phyloP scores from a whole-genome alignment of 495 filamentous ascomycete genomes.

The Gamarada debralockiae region DNA sequence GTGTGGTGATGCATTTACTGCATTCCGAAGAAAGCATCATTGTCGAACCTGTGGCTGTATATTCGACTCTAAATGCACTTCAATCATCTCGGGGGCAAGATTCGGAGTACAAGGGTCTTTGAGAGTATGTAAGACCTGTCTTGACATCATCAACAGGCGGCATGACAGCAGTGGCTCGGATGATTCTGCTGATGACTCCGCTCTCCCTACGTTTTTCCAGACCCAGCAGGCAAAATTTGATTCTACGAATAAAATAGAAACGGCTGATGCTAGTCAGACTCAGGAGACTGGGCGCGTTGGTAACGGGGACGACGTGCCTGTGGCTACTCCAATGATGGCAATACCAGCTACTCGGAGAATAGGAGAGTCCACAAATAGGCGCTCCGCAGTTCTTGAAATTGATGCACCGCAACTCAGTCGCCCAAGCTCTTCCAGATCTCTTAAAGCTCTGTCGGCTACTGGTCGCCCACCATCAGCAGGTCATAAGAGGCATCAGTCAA shows the following conservation, averaged over 20 bases:
- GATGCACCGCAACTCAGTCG: slow-evolving; percentile 69
- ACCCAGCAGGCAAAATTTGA: slow-evolving; percentile 45
- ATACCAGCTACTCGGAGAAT: slow-evolving; percentile 83
- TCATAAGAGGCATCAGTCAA: slow-evolving; percentile 82
- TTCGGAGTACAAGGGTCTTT: slow-evolving; percentile 87
- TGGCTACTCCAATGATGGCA: slow-evolving; percentile 69
- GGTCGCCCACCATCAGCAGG: slow-evolving; percentile 68
- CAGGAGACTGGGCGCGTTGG: background rate
- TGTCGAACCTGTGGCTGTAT: slow-evolving; percentile 94
- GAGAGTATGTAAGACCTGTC: slow-evolving; percentile 92
- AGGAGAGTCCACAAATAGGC: slow-evolving; percentile 73
- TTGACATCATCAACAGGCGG: slow-evolving; percentile 83
- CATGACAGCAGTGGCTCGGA: slow-evolving; percentile 85
- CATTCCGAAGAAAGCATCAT: slow-evolving; percentile 94
- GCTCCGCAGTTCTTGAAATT: slow-evolving; percentile 90
- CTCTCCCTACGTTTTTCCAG: slow-evolving; percentile 45
- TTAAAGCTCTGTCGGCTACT: slow-evolving; percentile 66
- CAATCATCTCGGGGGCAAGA: slow-evolving; percentile 74
- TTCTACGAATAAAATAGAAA: slow-evolving; percentile 15
- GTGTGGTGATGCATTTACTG: slow-evolving; percentile 84
- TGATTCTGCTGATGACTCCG: slow-evolving; percentile 70
- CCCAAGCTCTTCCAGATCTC: slow-evolving; percentile 87
- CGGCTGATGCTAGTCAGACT: slow-evolving; percentile 21
- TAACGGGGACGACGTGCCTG: slow-evolving; percentile 26
- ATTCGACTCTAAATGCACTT: slow-evolving; percentile 95